A percentile compares a stretch with the other conserved stretches of the same genome.
Evolutionary conservation across 768 basidiomycete genomes (phyloP).

Genomic region (Russula olivacea): DNA sequence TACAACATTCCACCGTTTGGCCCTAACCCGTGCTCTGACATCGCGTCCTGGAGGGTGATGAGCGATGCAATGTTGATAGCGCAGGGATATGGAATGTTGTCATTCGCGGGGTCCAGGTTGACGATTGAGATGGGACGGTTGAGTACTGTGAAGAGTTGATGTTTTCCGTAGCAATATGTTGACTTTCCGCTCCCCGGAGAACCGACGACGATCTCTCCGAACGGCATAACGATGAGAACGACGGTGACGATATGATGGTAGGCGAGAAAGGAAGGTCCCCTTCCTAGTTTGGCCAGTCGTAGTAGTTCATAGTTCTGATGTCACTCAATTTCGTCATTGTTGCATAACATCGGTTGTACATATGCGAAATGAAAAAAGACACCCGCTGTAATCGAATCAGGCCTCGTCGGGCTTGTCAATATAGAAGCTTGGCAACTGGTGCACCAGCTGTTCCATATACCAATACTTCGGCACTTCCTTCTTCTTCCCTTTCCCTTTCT

Average conservation of each 20-base stretch:
- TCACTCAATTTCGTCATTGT: not conserved
- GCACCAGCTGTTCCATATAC: conserved; percentile 54
- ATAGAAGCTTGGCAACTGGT: conserved; percentile 51
- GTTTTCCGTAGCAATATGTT: conserved; percentile 81
- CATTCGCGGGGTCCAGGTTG: conserved; percentile 93
- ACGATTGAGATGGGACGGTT: conserved; percentile 82
- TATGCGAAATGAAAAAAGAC: not conserved
- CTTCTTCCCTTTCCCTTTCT: conserved; percentile 25
- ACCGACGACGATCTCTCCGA: conserved; percentile 82
- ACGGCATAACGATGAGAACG: conserved; percentile 47
- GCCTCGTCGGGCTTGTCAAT: conserved; percentile 27
- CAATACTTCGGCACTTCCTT: conserved; percentile 40
- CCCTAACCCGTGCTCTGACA: conserved; percentile 78
- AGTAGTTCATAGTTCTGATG: not conserved
- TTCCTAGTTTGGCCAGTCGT: conserved; percentile 3
- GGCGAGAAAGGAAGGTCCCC: conserved; percentile 17
- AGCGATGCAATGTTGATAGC: conserved; percentile 78
- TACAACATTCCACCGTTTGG: conserved; percentile 97
- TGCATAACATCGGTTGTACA: not conserved
- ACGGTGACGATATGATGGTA: conserved; percentile 27
- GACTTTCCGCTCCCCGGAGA: conserved; percentile 86
- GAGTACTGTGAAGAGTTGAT: conserved; percentile 85
- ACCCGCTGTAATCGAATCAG: not conserved
- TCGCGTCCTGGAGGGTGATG: conserved; percentile 82
- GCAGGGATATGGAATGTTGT: conserved; percentile 82